Percentiles rank a stretch among this genome's conserved stretches.
Conservation (phyloP, 805 yeast genomes). For the Kodamaea kakaduensis region DNA sequence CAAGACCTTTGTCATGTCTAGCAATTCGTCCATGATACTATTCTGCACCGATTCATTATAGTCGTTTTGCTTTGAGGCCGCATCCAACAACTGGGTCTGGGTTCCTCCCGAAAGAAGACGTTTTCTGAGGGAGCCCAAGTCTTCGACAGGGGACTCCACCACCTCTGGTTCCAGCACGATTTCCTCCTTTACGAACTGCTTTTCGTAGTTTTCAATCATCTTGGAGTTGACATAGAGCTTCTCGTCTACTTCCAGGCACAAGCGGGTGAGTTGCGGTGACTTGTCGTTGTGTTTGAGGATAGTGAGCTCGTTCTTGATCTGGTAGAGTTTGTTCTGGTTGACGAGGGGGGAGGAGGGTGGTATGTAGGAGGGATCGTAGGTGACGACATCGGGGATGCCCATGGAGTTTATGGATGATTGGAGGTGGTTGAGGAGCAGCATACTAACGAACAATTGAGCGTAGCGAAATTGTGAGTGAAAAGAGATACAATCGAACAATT, state of each 20-base stretch:
- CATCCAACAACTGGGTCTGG: constrained; percentile 12
- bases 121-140: constrained; percentile 20
- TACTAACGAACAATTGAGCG: too few relatives aligned
- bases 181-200: constrained; percentile 3
- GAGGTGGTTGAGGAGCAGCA: constrained; percentile 2
- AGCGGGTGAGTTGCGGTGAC: constrained; percentile 11
- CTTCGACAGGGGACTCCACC: constrained; percentile 11
- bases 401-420: constrained; percentile 2
- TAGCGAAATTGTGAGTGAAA: too few relatives aligned
- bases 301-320: constrained; percentile 15
- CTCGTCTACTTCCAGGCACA: constrained; percentile 18
- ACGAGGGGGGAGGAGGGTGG: constrained; percentile 19
- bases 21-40: constrained; percentile 45
- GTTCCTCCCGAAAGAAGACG: constrained; percentile 24
- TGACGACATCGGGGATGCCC: constrained; percentile 9
- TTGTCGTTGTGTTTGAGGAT: constrained; percentile 12
- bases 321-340: constrained; percentile 18
- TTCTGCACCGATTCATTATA: constrained; percentile 46
- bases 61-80: constrained; percentile 19
- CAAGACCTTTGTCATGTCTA: constrained; percentile 45
- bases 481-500: too few relatives aligned
- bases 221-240: constrained; percentile 18
- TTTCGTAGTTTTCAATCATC: constrained; percentile 12
- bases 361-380: constrained; percentile 2
- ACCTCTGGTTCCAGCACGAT: constrained; percentile 3